Evolutionary conservation across 176 grass and related monocot genomes (phyloP).

Genomic region (Ampelocalamus luodianensis): DNA sequence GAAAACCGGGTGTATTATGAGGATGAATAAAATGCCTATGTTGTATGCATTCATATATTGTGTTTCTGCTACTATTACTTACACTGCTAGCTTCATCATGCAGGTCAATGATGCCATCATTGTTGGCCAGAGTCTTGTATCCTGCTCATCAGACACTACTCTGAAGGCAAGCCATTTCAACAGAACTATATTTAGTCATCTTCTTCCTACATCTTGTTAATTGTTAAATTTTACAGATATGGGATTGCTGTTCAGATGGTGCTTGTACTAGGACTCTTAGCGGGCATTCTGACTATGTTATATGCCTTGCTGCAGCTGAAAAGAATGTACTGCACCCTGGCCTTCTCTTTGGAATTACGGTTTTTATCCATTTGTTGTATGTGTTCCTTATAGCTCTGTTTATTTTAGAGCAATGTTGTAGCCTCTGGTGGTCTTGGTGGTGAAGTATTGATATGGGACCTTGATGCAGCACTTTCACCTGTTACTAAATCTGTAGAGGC

Average conservation of each 20-base stretch:
- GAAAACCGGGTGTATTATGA: background rate
- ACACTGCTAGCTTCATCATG: constrained; percentile 13
- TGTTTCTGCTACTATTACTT: background rate
- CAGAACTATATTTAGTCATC: too few species aligned
- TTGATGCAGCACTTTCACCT: constrained; percentile 68
- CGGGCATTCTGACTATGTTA: constrained; percentile 84
- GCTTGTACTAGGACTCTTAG: constrained; percentile 69
- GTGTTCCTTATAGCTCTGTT: too few species aligned
- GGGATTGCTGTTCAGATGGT: constrained; percentile 77
- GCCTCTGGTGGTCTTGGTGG: constrained; percentile 37
- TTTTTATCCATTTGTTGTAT: constrained; percentile 31
- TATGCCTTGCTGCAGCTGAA: constrained; percentile 49
- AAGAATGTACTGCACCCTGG: constrained; percentile 58
- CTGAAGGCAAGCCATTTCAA: constrained; percentile 51
- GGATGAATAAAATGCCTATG: too few species aligned
- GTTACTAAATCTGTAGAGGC: constrained; percentile 57
- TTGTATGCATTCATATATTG: background rate
- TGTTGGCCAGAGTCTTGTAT: constrained; percentile 71
- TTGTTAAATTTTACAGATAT: too few species aligned
- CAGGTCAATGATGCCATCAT: constrained; percentile 86
- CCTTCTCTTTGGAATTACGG: background rate
- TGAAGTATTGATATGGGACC: constrained; percentile 83
- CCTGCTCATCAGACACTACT: constrained; percentile 83
- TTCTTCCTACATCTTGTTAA: too few species aligned
- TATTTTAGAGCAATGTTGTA: constrained; percentile 65